Percentiles rank a stretch among this genome's conserved stretches.
Evolutionary conservation across 306 rosid genomes (phyloP).

Genomic region (Alnus glutinosa): DNA sequence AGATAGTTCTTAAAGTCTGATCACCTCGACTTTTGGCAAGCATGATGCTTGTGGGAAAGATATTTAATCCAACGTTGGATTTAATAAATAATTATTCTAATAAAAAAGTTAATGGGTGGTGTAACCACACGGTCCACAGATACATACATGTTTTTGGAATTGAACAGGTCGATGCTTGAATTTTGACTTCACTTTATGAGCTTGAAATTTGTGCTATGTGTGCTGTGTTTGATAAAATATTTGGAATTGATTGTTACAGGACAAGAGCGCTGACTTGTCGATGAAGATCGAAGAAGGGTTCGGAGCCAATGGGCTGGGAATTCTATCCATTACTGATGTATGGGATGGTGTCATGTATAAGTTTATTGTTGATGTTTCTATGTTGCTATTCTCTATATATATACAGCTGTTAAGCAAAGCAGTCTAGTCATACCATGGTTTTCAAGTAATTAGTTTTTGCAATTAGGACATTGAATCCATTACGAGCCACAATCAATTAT

Average conservation of each 20-base stretch:
- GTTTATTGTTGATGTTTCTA: conserved; percentile 5
- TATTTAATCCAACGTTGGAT: background rate
- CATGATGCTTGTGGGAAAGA: too few species aligned
- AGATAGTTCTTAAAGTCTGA: background rate
- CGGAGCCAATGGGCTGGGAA: conserved; percentile 78
- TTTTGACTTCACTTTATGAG: background rate
- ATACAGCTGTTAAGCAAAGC: background rate
- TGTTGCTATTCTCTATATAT: background rate
- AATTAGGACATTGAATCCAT: background rate
- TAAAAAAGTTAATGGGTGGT: background rate
- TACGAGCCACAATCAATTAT: background rate
- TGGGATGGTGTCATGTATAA: conserved; percentile 16
- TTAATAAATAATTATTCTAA: too few species aligned
- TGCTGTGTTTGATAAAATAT: background rate
- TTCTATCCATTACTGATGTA: conserved; percentile 75
- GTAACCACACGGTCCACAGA: too few species aligned
- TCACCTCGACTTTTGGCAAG: background rate
- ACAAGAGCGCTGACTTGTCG: conserved; percentile 64
- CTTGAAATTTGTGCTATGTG: background rate
- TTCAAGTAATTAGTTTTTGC: background rate
- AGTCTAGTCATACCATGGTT: too few species aligned
- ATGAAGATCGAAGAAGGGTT: conserved; percentile 79
- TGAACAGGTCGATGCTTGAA: background rate
- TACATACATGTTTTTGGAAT: background rate
- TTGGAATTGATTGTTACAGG: conserved; percentile 47